Percentiles rank a stretch among this genome's conserved stretches.
phyloP scores from a whole-genome alignment of 352 stramenopile species.

The Phytopythium boreale region DNA sequence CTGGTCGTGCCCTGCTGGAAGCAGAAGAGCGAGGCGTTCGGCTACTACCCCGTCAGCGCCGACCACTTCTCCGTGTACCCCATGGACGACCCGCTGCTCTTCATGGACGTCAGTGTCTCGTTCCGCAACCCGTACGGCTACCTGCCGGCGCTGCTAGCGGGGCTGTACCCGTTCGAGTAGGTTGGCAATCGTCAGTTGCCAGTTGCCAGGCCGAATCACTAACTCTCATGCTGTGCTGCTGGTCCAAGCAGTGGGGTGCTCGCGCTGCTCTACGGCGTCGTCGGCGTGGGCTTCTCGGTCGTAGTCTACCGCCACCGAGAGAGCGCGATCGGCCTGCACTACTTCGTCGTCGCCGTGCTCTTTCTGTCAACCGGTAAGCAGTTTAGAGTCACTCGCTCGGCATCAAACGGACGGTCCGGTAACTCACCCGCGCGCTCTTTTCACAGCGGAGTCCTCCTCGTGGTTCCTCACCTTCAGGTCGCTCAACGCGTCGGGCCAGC shows the following conservation, averaged over 20 bases:
- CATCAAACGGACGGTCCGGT: not conserved
- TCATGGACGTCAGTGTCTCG: slow-evolving; percentile 52
- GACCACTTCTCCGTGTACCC: slow-evolving; percentile 68
- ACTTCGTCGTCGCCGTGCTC: slow-evolving; percentile 76
- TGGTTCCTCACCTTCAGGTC: slow-evolving; percentile 82
- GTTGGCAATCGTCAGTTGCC: no score
- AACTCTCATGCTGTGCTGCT: slow-evolving; percentile 1
- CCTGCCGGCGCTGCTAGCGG: slow-evolving; percentile 72
- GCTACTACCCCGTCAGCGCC: slow-evolving; percentile 65
- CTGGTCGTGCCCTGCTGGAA: slow-evolving; percentile 78
- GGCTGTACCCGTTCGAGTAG: slow-evolving; percentile 85
- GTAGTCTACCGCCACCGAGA: slow-evolving; percentile 68
- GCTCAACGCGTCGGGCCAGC: slow-evolving; percentile 67
- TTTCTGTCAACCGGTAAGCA: slow-evolving; percentile 61
- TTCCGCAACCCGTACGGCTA: slow-evolving; percentile 86
- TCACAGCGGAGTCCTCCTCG: slow-evolving; percentile 49
- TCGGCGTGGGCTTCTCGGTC: slow-evolving; percentile 66
- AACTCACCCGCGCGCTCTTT: not conserved
- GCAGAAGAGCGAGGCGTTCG: slow-evolving; percentile 76
- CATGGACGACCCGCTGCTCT: slow-evolving; percentile 67
- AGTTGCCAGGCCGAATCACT: no score
- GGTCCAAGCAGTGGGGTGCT: slow-evolving; percentile 42
- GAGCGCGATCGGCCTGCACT: slow-evolving; percentile 80
- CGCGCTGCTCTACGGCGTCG: slow-evolving; percentile 65
- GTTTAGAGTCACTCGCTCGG: not conserved